Evolutionary conservation across 768 basidiomycete species (phyloP), one percentile per base, ranked within the genome.

Genomic region (Trametes coccinea): DNA sequence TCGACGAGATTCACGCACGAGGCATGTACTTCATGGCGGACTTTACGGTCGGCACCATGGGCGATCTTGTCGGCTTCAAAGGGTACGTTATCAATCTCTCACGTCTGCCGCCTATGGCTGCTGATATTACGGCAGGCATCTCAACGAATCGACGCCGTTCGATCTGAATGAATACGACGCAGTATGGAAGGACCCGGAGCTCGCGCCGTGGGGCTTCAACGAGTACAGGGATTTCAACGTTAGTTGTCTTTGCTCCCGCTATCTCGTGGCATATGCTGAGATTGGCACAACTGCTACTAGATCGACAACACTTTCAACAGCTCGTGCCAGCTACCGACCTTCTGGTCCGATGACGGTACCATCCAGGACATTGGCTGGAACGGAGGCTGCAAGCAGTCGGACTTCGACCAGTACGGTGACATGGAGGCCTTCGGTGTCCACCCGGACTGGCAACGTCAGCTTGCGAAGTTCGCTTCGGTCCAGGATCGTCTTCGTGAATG

Each of bases 381-480:
- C 13, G 76, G 81, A 52, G 94, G 94, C 17, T 97, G 95, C 73
- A 78, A 87, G 64, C 72, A 76, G 13, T 94, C 92, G 16, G 93
- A 95, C 63, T 95, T 96, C 67, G 95, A 97, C 75, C 94, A 96
- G 62, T 97, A 90, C 67, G 95, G 95, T 64, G 95, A 97, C 76
- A 93, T 93, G 85, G 95, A 97, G 74, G 95, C 95, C 64, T 96
- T 96, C 71, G 95, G 95, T 88, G 94, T 97, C 33, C 91, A 93
- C 75, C 92, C 90, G 47, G 89, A 93, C 76, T 94, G 87, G 90
- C 85, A 96, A 71, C 94, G 95, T 81, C 91, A 97, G 73, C 78
- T 97, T 22, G 85, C 93, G 66, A 97, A 97, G 71, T 96, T 96
- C 74, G 93, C 95, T 40, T 95, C 94, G 59, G 95, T 96, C 3